phyloP scores from a whole-genome alignment of 1,284 basidiomycete species.

The Trichosporon sp. region DNA sequence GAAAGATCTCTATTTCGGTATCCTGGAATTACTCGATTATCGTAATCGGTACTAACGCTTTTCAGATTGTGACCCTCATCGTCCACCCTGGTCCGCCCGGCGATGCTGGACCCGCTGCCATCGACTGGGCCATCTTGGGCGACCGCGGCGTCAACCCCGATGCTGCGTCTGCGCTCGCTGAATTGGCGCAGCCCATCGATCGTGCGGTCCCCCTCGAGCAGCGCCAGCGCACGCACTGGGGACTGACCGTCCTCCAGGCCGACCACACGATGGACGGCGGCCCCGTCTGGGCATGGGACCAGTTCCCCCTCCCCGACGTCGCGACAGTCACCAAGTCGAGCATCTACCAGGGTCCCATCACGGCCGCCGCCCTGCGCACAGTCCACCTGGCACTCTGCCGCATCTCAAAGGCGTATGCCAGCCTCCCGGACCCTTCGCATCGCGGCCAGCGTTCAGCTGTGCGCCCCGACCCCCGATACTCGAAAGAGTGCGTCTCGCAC shows the following conservation, averaged over 20 bases:
- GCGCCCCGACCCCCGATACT: slow-evolving; percentile 23
- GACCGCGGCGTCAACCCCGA: slow-evolving; percentile 44
- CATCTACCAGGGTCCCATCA: slow-evolving; percentile 49
- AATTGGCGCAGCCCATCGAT: slow-evolving; percentile 27
- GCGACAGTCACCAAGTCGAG: slow-evolving; percentile 46
- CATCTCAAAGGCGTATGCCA: slow-evolving; percentile 22
- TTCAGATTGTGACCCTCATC: slow-evolving; percentile 49
- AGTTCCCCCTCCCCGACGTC: slow-evolving; percentile 44
- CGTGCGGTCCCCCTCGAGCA: slow-evolving; percentile 17
- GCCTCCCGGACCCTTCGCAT: slow-evolving; percentile 13
- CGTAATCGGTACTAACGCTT: slow-evolving; percentile 1
- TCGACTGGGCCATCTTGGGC: slow-evolving; percentile 51
- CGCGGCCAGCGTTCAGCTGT: slow-evolving; percentile 8
- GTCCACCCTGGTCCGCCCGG: slow-evolving; percentile 52
- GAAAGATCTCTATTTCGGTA: not conserved
- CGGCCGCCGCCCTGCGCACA: slow-evolving; percentile 42
- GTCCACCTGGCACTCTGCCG: slow-evolving; percentile 46
- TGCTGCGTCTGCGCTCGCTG: slow-evolving; percentile 34
- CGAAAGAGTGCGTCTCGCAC: slow-evolving; percentile 31
- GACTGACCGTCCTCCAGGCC: slow-evolving; percentile 49
- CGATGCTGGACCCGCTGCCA: slow-evolving; percentile 50
- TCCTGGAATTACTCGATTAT: not conserved
- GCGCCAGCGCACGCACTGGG: slow-evolving; percentile 46
- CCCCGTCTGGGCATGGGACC: slow-evolving; percentile 51
- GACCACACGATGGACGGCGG: slow-evolving; percentile 50